Percentiles rank a stretch among this genome's conserved stretches.
Evolutionary conservation across 441 rosid genomes (phyloP).

Genomic region (Macaranga tanarius): DNA sequence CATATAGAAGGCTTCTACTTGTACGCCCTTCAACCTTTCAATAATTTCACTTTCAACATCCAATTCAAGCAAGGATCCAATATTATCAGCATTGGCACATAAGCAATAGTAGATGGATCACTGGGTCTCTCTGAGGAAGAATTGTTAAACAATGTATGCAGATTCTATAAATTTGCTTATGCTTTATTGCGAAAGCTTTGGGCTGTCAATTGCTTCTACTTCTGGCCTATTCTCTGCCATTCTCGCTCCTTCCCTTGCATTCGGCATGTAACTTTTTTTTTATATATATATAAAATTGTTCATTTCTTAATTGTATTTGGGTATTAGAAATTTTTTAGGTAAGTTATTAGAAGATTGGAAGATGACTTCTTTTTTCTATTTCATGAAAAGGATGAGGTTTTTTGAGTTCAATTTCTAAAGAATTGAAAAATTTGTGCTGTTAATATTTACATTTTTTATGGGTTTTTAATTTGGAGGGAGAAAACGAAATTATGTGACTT

Average conservation of each 20-base stretch:
- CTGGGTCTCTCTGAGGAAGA: constrained; percentile 87
- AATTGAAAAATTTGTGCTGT: too few species aligned
- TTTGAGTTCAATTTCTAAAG: too few species aligned
- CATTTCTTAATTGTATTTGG: not conserved
- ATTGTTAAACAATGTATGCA: constrained; percentile 67
- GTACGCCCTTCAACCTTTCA: too few species aligned
- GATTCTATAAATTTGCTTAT: constrained; percentile 82
- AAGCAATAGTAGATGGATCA: constrained; percentile 93
- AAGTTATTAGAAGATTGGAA: not conserved
- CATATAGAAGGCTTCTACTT: too few species aligned
- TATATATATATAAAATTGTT: not conserved
- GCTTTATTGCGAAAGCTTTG: constrained; percentile 89
- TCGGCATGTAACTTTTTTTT: constrained; percentile 53
- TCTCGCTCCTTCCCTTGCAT: constrained; percentile 75
- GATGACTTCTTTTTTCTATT: too few species aligned
- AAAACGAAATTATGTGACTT: too few species aligned
- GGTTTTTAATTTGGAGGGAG: too few species aligned
- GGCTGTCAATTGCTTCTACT: constrained; percentile 98
- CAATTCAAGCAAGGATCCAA: constrained; percentile 29
- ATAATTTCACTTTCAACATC: too few species aligned
- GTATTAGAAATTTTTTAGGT: not conserved
- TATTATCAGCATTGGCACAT: constrained; percentile 47
- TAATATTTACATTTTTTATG: too few species aligned
- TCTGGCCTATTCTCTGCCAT: constrained; percentile 96
- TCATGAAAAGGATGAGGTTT: too few species aligned